Base-by-base conservation (phyloP, 129 eudicot genomes). In the Lactuca sativa region DNA sequence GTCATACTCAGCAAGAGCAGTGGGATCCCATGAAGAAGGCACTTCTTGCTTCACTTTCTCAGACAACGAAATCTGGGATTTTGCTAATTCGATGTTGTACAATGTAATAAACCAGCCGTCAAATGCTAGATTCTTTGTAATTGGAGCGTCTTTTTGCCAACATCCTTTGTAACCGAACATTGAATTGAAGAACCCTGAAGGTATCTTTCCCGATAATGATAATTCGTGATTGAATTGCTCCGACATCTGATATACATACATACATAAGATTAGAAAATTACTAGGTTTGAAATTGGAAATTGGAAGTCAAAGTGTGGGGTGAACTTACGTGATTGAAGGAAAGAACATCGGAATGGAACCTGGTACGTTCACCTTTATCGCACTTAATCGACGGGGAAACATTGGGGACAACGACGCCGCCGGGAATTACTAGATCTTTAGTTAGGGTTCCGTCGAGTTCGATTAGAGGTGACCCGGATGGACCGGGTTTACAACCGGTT, bases 281-380 rank as follows among this genome's bases (percentile, higher is more conserved):
- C 32, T 34, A 68, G 62, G 49, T 33, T 37, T 53, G 55, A 34
- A 14, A n/a, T 18, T 7, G 1, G 1, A 69, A 21, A n/a, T 18
- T 7, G 1, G 1, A 69, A 21, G 55, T 56, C 41, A 70, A 72
- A 59, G 17, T 13, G 3, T 12, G 54, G 12, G 59, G 33, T 49
- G 52, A 62, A 66, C 68, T 75, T 32, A 93, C 98, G 81, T 87
- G 90, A 69, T 69, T 85, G 76, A 93, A 93, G 4, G 95, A 65
- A 40, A 93, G 92, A 44, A 86, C 86, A 68, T 93, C 98, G 61
- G 98, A 89, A 71, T 84, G 86, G 49, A 93, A 89, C 82, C 98
- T 77, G 16, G 90, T 93, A 41, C 98, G 95, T 66, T 93, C 98
- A n/a, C 96, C 98, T 86, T 90, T 93, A 70, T 87, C 98, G 67